Percentiles rank a stretch among this genome's conserved stretches.
These are phyloP conservation scores for Apophysomyces trapeziformis DNA, from an alignment of 371 early-diverging fungal genomes.

Conservation along the genomic window DNA sequence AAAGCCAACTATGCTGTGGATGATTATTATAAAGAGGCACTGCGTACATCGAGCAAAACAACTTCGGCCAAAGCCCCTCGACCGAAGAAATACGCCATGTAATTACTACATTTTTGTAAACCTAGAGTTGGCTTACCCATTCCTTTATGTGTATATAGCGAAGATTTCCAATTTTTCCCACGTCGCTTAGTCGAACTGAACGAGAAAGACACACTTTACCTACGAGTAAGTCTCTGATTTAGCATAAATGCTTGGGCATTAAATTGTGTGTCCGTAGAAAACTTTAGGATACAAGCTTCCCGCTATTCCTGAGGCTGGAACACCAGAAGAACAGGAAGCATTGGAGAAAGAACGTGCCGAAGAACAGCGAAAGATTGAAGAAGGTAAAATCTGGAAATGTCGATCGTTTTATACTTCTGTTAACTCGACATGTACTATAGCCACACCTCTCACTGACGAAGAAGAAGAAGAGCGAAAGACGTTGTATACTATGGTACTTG, in stretches of 20 bases:
- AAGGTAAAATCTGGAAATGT: conserved; percentile 15
- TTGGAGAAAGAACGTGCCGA: conserved; percentile 72
- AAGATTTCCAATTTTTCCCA: conserved; percentile 95
- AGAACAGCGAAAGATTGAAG: conserved; percentile 86
- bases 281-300: conserved; percentile 66
- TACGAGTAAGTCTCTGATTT: conserved; percentile 31
- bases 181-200: conserved; percentile 76
- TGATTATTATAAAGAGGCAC: conserved; percentile 83
- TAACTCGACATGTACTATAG: conserved; percentile 25
- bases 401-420: neutral
- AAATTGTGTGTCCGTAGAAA: conserved; percentile 39
- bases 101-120: conserved; percentile 14
- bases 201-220: conserved; percentile 76
- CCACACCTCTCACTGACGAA: conserved; percentile 89
- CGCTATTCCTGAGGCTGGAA: conserved; percentile 37
- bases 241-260: neutral
- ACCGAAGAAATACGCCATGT: conserved; percentile 60
- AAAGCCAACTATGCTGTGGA: conserved; percentile 87
- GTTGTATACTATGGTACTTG: conserved; percentile 55
- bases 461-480: conserved; percentile 85
- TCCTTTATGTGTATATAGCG: conserved; percentile 29
- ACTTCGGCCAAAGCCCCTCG: conserved; percentile 57
- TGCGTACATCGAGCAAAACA: conserved; percentile 59
- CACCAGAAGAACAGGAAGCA: conserved; percentile 46
- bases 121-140: conserved; percentile 14